Evolutionary conservation across 169 alveolate species (phyloP), one percentile per base, ranked within the genome.

Genomic region (Eimeria acervulina): DNA sequence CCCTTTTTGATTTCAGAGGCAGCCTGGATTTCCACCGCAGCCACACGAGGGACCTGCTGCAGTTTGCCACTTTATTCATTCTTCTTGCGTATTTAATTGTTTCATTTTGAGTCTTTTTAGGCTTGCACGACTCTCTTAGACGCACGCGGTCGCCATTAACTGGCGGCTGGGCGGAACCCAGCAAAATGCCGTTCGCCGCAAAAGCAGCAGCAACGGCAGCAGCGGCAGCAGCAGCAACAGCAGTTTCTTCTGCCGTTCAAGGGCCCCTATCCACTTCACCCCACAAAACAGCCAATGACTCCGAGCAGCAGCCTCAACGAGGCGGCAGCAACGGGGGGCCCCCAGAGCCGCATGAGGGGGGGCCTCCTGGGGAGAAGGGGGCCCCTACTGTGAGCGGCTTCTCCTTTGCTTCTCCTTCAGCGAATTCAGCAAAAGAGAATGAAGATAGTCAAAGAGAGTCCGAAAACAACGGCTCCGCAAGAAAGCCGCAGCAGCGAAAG

Each of bases 401-500:
- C 33, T 72, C 55, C 2, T 51, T 80, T 36, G 63, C 38, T 31
- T 83, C 91, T 83, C 91, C 91, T 10, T 83, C 91, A 5, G 40
- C 91, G 13, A n/a, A 44, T 31, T 83, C 91, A 4, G 91, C 91
- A 2, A 83, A 83, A n/a, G 91, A 83, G 33, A 83, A 83, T 28
- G 76, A 83, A 83, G 91, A 83, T 31, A 31, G 19, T 12, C 91
- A 83, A 31, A 19, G 6, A 72, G 84, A 8, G 10, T 15, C 52
- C 10, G 52, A 10, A 72, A 40, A 72, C 44, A 40, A 33, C 84
- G 28, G 26, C 33, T 51, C n/a, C 44, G 21, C n/a, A 19, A 31
- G 31, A 10, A 72, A 72, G 84, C 84, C 44, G 84, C 51, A 42
- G 89, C 84, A 72, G 84, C 84, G 84, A n/a, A 72, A 72, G 84